These are phyloP conservation scores for Colletotrichum sp. DNA, from an alignment of 2,329 filamentous ascomycete species.

Conservation along the genomic window DNA sequence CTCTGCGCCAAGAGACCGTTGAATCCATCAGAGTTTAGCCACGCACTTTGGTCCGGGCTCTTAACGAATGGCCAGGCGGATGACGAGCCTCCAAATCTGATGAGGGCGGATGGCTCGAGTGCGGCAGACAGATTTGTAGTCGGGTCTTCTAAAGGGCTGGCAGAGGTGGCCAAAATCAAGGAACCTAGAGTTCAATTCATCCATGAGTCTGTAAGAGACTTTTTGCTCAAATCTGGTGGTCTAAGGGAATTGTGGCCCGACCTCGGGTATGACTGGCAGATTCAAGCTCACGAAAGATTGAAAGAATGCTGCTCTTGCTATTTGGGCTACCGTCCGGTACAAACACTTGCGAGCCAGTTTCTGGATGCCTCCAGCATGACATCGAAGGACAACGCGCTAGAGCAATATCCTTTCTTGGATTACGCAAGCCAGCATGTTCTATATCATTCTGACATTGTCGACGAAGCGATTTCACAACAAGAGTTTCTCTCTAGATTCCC, in stretches of 20 bases:
- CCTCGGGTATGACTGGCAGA: constrained; percentile 31
- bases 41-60: constrained; percentile 37
- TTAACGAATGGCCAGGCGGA: neutral
- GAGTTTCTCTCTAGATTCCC: constrained; percentile 35
- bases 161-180: constrained; percentile 40
- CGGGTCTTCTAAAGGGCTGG: constrained; percentile 54
- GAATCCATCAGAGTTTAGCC: constrained; percentile 47
- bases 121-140: constrained; percentile 38
- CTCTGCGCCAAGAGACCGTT: constrained; percentile 53
- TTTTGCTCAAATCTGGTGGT: constrained; percentile 41
- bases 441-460: constrained; percentile 43
- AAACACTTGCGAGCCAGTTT: neutral
- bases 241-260: constrained; percentile 34
- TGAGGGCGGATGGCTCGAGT: neutral
- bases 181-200: constrained; percentile 53
- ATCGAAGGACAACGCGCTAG: too few relatives aligned
- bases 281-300: constrained; percentile 45
- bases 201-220: constrained; percentile 55
- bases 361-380: neutral
- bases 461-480: constrained; percentile 27
- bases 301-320: constrained; percentile 48
- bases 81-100: constrained; percentile 25
- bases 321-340: constrained; percentile 24
- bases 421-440: constrained; percentile 47
- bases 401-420: constrained; percentile 48